phyloP scores from a whole-genome alignment of 2,329 filamentous ascomycete species.

The Neofusicoccum sp. region DNA sequence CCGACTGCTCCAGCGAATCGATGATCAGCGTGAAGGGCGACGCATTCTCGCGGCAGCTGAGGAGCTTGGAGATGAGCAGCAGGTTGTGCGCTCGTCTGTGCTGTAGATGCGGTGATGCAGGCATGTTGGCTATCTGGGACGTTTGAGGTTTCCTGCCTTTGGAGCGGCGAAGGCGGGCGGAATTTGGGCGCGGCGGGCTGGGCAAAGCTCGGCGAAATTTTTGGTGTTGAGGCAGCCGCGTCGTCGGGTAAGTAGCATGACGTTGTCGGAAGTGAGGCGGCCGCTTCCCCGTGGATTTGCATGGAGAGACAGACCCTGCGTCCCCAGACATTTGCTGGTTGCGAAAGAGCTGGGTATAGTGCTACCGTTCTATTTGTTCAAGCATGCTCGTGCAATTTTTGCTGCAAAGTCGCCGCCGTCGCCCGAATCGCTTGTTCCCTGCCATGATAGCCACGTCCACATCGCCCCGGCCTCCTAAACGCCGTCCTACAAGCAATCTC shows the following conservation, averaged over 20 bases:
- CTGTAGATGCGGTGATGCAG: constrained; percentile 23
- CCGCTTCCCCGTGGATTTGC: background rate
- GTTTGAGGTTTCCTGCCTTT: background rate
- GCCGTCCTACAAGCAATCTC: no score
- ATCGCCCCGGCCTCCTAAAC: no score
- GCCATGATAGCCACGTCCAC: no score
- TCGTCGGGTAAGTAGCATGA: constrained; percentile 5
- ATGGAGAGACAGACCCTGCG: background rate
- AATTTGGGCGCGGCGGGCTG: background rate
- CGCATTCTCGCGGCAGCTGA: constrained; percentile 69
- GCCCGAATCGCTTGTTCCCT: no score
- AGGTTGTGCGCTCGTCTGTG: constrained; percentile 82
- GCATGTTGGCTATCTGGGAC: constrained; percentile 22
- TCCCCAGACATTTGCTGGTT: no score
- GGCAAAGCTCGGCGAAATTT: constrained; percentile 1
- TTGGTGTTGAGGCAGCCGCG: background rate
- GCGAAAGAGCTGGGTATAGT: no score
- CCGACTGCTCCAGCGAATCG: constrained; percentile 81
- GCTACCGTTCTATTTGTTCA: no score
- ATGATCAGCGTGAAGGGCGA: constrained; percentile 85
- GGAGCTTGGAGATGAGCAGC: constrained; percentile 76
- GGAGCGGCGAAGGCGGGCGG: background rate
- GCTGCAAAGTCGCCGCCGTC: no score
- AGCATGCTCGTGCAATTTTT: no score
- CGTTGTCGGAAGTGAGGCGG: background rate